Base-by-base conservation (phyloP, 306 rosid species). In the Vigna hirtella region DNA sequence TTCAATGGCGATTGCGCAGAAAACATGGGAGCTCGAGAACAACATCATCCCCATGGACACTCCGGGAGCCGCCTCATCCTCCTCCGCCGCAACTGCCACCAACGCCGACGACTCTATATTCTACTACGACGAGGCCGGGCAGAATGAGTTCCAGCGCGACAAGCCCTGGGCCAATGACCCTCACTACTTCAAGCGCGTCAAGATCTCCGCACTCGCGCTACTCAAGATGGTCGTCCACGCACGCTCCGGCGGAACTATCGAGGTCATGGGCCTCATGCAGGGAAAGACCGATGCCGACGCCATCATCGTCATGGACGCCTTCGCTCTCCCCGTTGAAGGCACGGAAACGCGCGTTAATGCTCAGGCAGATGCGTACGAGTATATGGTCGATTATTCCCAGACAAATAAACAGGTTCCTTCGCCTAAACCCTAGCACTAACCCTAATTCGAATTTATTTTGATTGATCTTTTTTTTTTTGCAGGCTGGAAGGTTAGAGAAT, bases 201-300 rank as follows among this genome's bases (percentile, higher is more conserved):
- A 88, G 91, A 91, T 96, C 90, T 96, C 98, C 24, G 99, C 99
- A 30, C 94, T 96, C 63, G 98, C 99, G 0, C 90, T 96, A 14
- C 93, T 96, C 42, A 96, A 96, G 91, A 96, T 96, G 99, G 99
- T 96, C 2, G 98, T 93, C 16, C 99, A 96, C 47, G 97, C 99
- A 3, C 99, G 98, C 85, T 93, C 98, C 32, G 99, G 98, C 1
- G 98, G 99, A 20, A 93, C 91, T 79, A 89, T 96, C 77, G 99
- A 96, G 77, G 94, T 96, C 71, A 96, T 93, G 99, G 99, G 99
- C 13, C 96, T 96, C 28, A 96, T 96, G 99, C 99, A 96, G 64
- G 99, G 99, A 3, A 96, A 96, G 66, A 93, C 96, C 43, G 94
- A 93, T 55, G 91, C 93, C 4, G 99, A 96, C 32, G 84, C 96